phyloP scores from a whole-genome alignment of 2,329 filamentous ascomycete species.

The Eurotiales sp. region DNA sequence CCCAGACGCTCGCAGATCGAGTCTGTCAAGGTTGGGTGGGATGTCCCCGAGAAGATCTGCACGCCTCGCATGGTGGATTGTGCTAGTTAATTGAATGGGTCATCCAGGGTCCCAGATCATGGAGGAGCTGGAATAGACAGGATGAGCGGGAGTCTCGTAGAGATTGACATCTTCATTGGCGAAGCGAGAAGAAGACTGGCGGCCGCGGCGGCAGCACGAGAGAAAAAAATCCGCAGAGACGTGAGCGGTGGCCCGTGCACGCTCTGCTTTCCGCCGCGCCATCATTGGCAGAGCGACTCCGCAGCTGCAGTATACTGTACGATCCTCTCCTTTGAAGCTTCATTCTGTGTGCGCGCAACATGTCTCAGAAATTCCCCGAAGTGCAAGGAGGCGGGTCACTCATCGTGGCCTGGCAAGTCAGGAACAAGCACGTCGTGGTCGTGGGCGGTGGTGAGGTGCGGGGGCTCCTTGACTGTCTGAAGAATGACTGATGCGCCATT shows the following conservation, averaged over 20 bases:
- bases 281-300: neutral
- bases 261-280: neutral
- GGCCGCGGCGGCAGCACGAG: slow-evolving; percentile 15
- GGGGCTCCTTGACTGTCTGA: slow-evolving; percentile 6
- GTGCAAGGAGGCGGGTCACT: slow-evolving; percentile 88
- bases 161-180: slow-evolving; percentile 16
- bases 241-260: slow-evolving; percentile 11
- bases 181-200: slow-evolving; percentile 10
- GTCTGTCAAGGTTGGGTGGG: slow-evolving; percentile 61
- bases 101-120: slow-evolving; percentile 12
- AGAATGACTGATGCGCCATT: neutral
- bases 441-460: slow-evolving; percentile 90
- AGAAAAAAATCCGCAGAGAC: slow-evolving; percentile 18
- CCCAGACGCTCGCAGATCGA: slow-evolving; percentile 65
- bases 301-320: too few species aligned
- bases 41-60: slow-evolving; percentile 64
- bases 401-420: slow-evolving; percentile 93
- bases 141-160: slow-evolving; percentile 12
- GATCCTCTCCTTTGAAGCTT: too few species aligned
- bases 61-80: slow-evolving; percentile 57
- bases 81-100: slow-evolving; percentile 1
- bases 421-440: slow-evolving; percentile 82
- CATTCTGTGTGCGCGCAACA: slow-evolving; percentile 20
- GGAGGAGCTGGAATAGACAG: slow-evolving; percentile 7
- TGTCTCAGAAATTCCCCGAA: slow-evolving; percentile 63